Evolutionary conservation across 768 basidiomycete species (phyloP), one percentile per base, ranked within the genome.

Genomic region (Inosperma sp.): DNA sequence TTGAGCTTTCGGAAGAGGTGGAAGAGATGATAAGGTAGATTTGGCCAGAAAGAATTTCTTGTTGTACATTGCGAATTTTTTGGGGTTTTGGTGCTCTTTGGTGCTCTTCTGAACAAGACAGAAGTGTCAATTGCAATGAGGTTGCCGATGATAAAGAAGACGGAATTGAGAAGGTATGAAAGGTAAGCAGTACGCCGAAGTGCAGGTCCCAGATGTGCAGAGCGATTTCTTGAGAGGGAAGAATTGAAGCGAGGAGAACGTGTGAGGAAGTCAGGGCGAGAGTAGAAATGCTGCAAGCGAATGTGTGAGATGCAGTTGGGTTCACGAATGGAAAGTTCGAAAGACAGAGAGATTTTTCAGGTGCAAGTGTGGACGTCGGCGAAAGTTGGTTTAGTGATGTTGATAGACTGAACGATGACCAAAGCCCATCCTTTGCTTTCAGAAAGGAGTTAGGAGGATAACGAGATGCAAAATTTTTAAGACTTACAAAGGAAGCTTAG

Each of bases 141-240:
- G 61, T 57, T 14, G 64, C 61, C 42, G 62, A 50, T 0, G 68
- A 57, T 13, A 80, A 51, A 17, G 72, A 60, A 1, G 76, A 66
- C 0, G 85, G 81, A 12, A 81, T 61, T 1, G 81, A 63, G 34
- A 84, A 65, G 7, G 66, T 61, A 31, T 82, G 74, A 5, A 75
- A 72, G 2, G 81, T 69, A n/a, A 87, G 70, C 19, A 86, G 66
- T 27, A 85, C 78, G 14, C 79, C 79, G 55, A 82, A 87, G 52
- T 81, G 81, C 17, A 86, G 67, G 55, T 87, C 84, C 84, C 85
- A 86, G 23, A 86, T 62, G 14, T 82, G 77, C 23, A 86, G 63
- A 13, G 70, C 67, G 45, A 86, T 70, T 51, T 79, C 78, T 27
- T 68, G 61, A 10, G 69, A 58, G 0, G 72, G 62, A 6, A 69